Base-by-base conservation (phyloP, 2,329 filamentous ascomycete species). In the Botrytis pseudocinerea region DNA sequence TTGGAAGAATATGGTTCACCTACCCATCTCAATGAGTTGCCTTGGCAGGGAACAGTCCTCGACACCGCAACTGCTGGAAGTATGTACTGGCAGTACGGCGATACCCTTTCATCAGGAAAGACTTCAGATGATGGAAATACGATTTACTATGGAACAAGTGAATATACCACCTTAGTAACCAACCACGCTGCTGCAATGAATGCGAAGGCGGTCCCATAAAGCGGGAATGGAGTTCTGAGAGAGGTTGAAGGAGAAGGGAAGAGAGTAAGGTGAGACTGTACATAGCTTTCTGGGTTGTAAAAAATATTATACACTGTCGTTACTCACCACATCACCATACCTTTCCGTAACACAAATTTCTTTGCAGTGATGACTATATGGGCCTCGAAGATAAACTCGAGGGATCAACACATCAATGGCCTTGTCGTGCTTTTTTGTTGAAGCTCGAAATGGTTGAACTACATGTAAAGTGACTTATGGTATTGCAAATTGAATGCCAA, bases 1-100 rank as follows among this genome's bases (percentile, higher is more conserved):
- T 76, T 82, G 51, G 83, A 84, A 71, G 83, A 84, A 72, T 84
- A 83, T 60, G 83, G 83, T 4, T 70, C 75, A 20, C n/a, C 59
- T 4, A 77, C 75, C 16, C 73, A 78, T 62, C 63, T 75, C 7
- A 64, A 73, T 46, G 75, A 78, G 32, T 46, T 57, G 7, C n/a
- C 73, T 25, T 80, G 79, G 79, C 78, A 80, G 57, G 40, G 70
- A 5, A 74, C 75, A 2, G 75, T 76, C 2, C 61, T 80, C 32
- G 46, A 64, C n/a, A 77, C 75, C 1, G 44, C 72, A 10, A 77
- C 75, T 32, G 79, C 78, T 9, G 79, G 76, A 14, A 78, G 79
- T 73, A 77, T 80, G 78, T 80, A 76, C 64, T 80, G 79, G 79
- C 79, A 80, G 54, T 79, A 78, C 63, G 79, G 79, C 1, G 79